Percentiles rank a stretch among this genome's conserved stretches.
Evolutionary conservation across 768 basidiomycete species (phyloP).

Genomic region (Russula foetens): DNA sequence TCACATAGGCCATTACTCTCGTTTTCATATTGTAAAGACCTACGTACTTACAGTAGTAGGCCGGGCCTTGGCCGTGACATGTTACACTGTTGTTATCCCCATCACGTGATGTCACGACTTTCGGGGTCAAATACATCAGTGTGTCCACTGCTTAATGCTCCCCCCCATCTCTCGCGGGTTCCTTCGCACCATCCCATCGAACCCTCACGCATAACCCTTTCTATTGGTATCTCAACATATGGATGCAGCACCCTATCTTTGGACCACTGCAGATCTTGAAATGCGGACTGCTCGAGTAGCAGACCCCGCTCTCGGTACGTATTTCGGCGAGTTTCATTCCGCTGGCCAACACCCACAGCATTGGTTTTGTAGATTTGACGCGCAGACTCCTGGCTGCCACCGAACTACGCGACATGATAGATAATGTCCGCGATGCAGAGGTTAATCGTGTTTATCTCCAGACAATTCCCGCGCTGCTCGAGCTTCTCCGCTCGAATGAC

Average conservation of each 20-base stretch:
- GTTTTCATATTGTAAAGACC: neutral
- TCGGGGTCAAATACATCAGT: conserved; percentile 10
- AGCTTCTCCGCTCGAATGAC: conserved; percentile 62
- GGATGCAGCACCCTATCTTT: conserved; percentile 38
- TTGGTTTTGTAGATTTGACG: conserved; percentile 46
- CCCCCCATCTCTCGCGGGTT: conserved; percentile 3
- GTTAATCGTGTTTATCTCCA: conserved; percentile 59
- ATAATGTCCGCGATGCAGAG: conserved; percentile 70
- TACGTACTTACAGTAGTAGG: too few species aligned
- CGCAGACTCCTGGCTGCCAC: conserved; percentile 62
- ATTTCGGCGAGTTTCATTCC: neutral
- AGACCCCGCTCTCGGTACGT: conserved; percentile 63
- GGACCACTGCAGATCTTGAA: conserved; percentile 54
- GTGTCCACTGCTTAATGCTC: neutral
- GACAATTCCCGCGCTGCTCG: conserved; percentile 66
- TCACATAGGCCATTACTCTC: neutral
- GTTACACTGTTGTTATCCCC: neutral
- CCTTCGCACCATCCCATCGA: neutral
- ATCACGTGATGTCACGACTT: conserved; percentile 12
- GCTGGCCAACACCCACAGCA: neutral
- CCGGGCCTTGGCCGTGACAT: neutral
- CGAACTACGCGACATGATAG: conserved; percentile 77
- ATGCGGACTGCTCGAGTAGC: conserved; percentile 63
- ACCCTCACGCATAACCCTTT: neutral
- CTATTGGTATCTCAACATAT: conserved; percentile 23